Percentiles rank a stretch among this genome's conserved stretches.
Conservation (phyloP, 2,329 filamentous ascomycete species). For the Teratosphaeria destructans region DNA sequence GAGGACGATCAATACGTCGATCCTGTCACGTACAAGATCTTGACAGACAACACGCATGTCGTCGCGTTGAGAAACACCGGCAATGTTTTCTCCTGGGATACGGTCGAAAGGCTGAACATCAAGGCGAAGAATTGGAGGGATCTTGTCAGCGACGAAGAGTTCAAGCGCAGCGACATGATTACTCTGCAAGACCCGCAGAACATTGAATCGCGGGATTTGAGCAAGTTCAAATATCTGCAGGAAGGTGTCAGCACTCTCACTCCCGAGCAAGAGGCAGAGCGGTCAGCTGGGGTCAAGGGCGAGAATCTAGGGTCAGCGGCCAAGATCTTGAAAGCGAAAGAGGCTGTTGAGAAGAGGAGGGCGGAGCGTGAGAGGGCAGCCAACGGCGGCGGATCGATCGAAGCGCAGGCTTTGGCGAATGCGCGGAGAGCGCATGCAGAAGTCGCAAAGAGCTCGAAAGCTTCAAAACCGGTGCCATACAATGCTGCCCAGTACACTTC, state of each 20-base stretch:
- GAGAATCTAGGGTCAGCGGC: conserved; percentile 64
- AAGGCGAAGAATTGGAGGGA: conserved; percentile 95
- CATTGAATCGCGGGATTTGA: conserved; percentile 68
- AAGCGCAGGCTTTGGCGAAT: conserved; percentile 40
- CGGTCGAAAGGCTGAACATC: conserved; percentile 87
- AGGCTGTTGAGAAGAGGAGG: conserved; percentile 83
- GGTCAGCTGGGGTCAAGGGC: conserved; percentile 57
- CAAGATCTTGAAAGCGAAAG: conserved; percentile 84
- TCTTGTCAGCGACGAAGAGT: conserved; percentile 76
- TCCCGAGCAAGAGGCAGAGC: conserved; percentile 59
- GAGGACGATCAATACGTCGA: conserved; percentile 86
- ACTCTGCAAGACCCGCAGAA: conserved; percentile 95
- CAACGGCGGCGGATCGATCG: conserved; percentile 7
- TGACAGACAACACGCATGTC: conserved; percentile 96
- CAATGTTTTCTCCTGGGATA: conserved; percentile 95
- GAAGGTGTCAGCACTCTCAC: conserved; percentile 62
- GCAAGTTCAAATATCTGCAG: conserved; percentile 77
- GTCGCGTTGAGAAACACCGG: conserved; percentile 77
- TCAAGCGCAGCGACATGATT: conserved; percentile 84
- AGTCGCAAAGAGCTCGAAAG: conserved; percentile 14
- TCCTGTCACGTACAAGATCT: conserved; percentile 92
- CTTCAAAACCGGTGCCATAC: conserved; percentile 45
- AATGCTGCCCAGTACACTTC: conserved; percentile 89
- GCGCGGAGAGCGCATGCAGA: conserved; percentile 43
- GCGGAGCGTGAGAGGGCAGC: conserved; percentile 47